These are phyloP conservation scores for Vicia faba DNA, from an alignment of 306 rosid genomes.

Conservation along the genomic window DNA sequence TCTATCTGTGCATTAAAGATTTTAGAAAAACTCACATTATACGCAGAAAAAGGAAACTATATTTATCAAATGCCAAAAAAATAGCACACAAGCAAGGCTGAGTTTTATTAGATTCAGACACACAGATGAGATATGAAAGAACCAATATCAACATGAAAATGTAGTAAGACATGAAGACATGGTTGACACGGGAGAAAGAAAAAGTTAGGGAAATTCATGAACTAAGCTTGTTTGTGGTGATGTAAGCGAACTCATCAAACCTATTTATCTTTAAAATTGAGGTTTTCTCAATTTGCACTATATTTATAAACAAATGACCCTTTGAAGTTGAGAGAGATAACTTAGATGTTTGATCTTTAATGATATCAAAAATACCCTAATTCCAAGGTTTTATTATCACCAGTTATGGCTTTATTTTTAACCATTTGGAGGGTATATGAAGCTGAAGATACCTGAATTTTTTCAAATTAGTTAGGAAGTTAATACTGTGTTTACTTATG, in stretches of 20 bases:
- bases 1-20: slow-evolving; percentile 53
- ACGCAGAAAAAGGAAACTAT: slow-evolving; percentile 6
- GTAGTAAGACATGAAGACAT: not conserved
- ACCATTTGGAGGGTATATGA: slow-evolving; percentile 37
- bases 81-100: not conserved
- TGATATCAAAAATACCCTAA: not conserved
- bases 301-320: not conserved
- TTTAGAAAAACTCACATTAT: slow-evolving; percentile 1
- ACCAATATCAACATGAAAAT: slow-evolving; percentile 4
- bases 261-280: not conserved
- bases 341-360: too few relatives aligned
- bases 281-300: not conserved
- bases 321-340: not conserved
- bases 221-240: not conserved
- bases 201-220: not conserved
- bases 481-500: slow-evolving; percentile 24
- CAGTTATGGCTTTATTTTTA: slow-evolving; percentile 39
- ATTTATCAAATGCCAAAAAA: not conserved
- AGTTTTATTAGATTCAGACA: not conserved
- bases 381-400: slow-evolving; percentile 1
- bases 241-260: not conserved
- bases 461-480: slow-evolving; percentile 39
- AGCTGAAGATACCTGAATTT: slow-evolving; percentile 36
- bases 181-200: not conserved
- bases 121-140: slow-evolving; percentile 2